These are phyloP conservation scores for Taphrina communis DNA, from an alignment of 1,139 yeast genomes.

Conservation along the genomic window DNA sequence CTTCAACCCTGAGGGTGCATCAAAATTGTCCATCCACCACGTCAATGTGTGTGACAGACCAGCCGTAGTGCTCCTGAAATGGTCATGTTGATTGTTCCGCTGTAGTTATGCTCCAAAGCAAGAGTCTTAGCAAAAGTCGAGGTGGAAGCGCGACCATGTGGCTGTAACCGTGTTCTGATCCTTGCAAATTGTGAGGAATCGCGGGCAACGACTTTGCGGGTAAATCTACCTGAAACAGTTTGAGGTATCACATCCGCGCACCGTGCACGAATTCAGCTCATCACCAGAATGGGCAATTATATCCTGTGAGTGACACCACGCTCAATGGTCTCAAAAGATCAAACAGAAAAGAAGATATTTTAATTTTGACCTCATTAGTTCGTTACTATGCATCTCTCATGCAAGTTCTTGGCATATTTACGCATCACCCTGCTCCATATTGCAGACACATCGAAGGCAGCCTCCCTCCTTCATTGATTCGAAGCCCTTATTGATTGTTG, in stretches of 20 bases:
- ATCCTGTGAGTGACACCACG: too few species aligned
- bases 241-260: too few species aligned
- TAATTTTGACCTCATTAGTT: neutral
- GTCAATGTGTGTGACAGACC: too few species aligned
- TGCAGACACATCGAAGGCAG: constrained; percentile 89
- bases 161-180: neutral
- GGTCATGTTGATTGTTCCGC: too few species aligned
- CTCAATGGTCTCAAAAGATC: too few species aligned
- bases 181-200: neutral
- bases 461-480: constrained; percentile 94
- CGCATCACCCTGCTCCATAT: constrained; percentile 49
- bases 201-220: neutral
- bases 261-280: too few species aligned
- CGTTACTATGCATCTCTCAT: neutral
- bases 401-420: neutral
- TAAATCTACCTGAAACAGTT: neutral
- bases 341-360: too few species aligned
- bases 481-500: constrained; percentile 82
- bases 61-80: too few species aligned
- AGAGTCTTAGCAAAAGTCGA: too few species aligned
- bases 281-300: too few species aligned
- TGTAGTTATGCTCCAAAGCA: too few species aligned
- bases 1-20: constrained; percentile 44
- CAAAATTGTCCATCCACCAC: constrained; percentile 26
- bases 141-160: constrained; percentile 4